These are phyloP conservation scores for Ceratocystis ficicola DNA, from an alignment of 2,329 filamentous ascomycete species.

Conservation along the genomic window DNA sequence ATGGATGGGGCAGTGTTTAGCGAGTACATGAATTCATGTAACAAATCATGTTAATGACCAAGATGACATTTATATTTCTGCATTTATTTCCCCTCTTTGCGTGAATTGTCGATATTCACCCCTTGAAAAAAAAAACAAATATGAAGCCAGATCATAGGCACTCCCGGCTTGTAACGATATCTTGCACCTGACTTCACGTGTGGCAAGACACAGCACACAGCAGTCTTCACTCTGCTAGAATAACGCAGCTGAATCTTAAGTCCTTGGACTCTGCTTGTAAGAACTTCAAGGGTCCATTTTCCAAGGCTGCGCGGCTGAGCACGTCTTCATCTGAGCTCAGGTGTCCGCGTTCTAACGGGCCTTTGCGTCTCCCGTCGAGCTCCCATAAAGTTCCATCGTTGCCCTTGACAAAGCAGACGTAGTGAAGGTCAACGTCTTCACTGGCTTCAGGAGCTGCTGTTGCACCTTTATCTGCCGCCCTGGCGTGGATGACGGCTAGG, in stretches of 20 bases:
- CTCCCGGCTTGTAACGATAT: no score
- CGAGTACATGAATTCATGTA: slow-evolving; percentile 2
- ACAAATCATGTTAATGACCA: neutral
- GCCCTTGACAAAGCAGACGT: slow-evolving; percentile 82
- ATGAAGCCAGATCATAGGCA: no score
- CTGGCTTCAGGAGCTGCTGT: slow-evolving; percentile 64
- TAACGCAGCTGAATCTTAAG: slow-evolving; percentile 47
- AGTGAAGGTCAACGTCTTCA: slow-evolving; percentile 85
- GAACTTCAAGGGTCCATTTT: slow-evolving; percentile 51
- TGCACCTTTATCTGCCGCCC: slow-evolving; percentile 65
- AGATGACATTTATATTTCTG: neutral
- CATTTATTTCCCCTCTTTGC: neutral
- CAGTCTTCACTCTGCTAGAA: slow-evolving; percentile 33
- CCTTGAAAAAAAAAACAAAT: neutral
- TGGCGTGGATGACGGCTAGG: slow-evolving; percentile 66
- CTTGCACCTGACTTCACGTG: no score
- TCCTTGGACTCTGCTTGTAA: slow-evolving; percentile 44
- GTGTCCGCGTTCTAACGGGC: slow-evolving; percentile 43
- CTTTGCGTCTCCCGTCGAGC: slow-evolving; percentile 47
- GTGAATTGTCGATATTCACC: neutral
- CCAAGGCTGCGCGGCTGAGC: slow-evolving; percentile 60
- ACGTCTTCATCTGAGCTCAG: slow-evolving; percentile 55
- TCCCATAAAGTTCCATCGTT: slow-evolving; percentile 51
- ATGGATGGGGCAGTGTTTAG: slow-evolving; percentile 1
- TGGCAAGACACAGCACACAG: no score